These are phyloP conservation scores for Aureoboletus auriporus DNA, from an alignment of 768 basidiomycete species.

Conservation along the genomic window DNA sequence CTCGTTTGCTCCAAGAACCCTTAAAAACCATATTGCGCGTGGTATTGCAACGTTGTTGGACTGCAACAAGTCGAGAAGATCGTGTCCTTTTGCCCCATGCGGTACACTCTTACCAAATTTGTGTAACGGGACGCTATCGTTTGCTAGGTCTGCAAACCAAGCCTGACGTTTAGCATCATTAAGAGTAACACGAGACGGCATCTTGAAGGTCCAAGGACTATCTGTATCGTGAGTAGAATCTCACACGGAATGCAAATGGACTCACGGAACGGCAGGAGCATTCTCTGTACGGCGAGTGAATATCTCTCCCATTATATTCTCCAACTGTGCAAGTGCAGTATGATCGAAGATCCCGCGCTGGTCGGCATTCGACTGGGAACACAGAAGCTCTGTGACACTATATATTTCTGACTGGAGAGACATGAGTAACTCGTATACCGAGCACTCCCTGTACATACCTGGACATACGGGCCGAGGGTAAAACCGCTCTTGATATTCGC, in stretches of 20 bases:
- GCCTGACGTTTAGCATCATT: conserved; percentile 75
- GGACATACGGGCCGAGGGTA: conserved; percentile 46
- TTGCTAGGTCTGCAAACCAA: conserved; percentile 82
- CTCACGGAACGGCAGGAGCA: conserved; percentile 62
- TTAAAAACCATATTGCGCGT: conserved; percentile 83
- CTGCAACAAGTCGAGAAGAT: conserved; percentile 76
- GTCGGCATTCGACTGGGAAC: conserved; percentile 11
- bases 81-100: conserved; percentile 81
- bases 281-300: conserved; percentile 59
- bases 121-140: conserved; percentile 73
- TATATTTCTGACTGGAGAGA: conserved; percentile 21
- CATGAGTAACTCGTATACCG: neutral
- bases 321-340: conserved; percentile 54
- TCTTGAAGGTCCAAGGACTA: conserved; percentile 63
- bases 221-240: neutral
- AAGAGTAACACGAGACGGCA: conserved; percentile 78
- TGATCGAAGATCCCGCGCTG: conserved; percentile 48
- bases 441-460: conserved; percentile 39
- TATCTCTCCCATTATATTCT: conserved; percentile 74
- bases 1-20: conserved; percentile 85
- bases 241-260: neutral
- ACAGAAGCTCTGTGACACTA: conserved; percentile 11
- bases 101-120: conserved; percentile 84
- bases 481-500: conserved; percentile 66
- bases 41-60: conserved; percentile 72